phyloP scores from a whole-genome alignment of 2,329 filamentous ascomycete species.

The Beauveria sp. region DNA sequence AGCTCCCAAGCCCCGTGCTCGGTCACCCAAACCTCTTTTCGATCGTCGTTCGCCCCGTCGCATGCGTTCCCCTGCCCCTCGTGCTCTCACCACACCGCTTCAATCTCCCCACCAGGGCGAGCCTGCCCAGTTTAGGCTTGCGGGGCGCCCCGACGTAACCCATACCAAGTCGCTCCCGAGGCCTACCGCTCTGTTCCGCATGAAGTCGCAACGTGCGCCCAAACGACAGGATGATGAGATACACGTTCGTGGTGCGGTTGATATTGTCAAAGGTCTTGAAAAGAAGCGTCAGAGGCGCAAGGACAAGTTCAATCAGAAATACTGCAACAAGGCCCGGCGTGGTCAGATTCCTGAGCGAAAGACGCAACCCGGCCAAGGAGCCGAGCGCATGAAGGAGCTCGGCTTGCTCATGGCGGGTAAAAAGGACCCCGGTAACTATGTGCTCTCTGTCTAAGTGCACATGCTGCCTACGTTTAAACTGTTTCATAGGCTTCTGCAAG shows the following conservation, averaged over 20 bases:
- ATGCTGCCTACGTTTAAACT: slow-evolving; percentile 5
- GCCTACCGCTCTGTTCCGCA: slow-evolving; percentile 60
- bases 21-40: slow-evolving; percentile 49
- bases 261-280: slow-evolving; percentile 94
- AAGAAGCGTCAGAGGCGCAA: slow-evolving; percentile 86
- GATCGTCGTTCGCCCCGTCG: slow-evolving; percentile 64
- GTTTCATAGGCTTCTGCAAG: not conserved
- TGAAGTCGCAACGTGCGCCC: slow-evolving; percentile 34
- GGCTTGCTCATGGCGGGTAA: slow-evolving; percentile 84
- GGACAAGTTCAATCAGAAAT: slow-evolving; percentile 86
- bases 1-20: slow-evolving; percentile 27
- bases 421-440: slow-evolving; percentile 64
- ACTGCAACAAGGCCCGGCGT: slow-evolving; percentile 75
- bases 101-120: slow-evolving; percentile 33
- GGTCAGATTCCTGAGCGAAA: slow-evolving; percentile 54
- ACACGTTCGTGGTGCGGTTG: slow-evolving; percentile 85
- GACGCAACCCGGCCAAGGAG: slow-evolving; percentile 75
- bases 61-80: slow-evolving; percentile 62
- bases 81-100: slow-evolving; percentile 25
- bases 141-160: slow-evolving; percentile 57
- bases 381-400: slow-evolving; percentile 76
- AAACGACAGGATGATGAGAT: slow-evolving; percentile 36
- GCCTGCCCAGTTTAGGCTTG: slow-evolving; percentile 29
- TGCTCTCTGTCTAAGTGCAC: slow-evolving; percentile 57
- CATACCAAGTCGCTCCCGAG: slow-evolving; percentile 84